A percentile compares a stretch with the other conserved stretches of the same genome.
Conservation (phyloP, 1,284 basidiomycete genomes). For the Ustilago curta region DNA sequence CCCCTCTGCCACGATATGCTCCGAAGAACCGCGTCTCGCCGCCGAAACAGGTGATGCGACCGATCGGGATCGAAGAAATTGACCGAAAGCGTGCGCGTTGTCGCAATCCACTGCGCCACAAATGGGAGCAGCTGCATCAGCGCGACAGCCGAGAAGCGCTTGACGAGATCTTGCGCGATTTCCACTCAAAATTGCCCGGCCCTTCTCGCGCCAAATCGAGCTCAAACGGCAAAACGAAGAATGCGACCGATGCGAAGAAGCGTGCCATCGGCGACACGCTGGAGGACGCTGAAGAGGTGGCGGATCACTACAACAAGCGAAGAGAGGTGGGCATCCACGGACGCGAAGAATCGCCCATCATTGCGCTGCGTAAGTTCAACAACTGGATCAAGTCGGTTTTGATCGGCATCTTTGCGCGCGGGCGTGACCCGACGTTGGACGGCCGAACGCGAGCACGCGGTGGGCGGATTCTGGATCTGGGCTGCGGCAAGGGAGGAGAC, state of each 20-base stretch:
- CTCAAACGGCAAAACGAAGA: conserved; percentile 1
- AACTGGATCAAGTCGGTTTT: conserved; percentile 77
- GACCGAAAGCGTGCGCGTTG: conserved; percentile 44
- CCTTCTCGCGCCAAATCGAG: background rate
- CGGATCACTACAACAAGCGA: conserved; percentile 79
- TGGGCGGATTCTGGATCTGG: conserved; percentile 91
- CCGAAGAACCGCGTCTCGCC: conserved; percentile 48
- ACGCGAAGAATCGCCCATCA: conserved; percentile 91
- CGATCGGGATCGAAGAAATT: conserved; percentile 53
- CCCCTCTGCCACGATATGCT: conserved; percentile 42
- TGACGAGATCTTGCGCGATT: conserved; percentile 44
- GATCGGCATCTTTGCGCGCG: conserved; percentile 44
- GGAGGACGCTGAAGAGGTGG: conserved; percentile 50
- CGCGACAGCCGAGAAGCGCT: conserved; percentile 45
- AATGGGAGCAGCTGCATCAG: conserved; percentile 49
- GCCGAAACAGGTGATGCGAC: conserved; percentile 44
- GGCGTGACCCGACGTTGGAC: conserved; percentile 28
- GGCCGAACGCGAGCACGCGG: conserved; percentile 32
- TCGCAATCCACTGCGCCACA: conserved; percentile 53
- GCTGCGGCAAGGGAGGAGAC: conserved; percentile 98
- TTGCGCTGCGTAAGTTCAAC: conserved; percentile 96
- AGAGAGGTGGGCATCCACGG: conserved; percentile 88
- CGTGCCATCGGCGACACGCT: conserved; percentile 29
- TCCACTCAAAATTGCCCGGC: conserved; percentile 22
- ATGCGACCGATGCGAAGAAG: conserved; percentile 20